Base-by-base conservation (phyloP, 2,329 filamentous ascomycete genomes). In the Sarocladium kiliense region DNA sequence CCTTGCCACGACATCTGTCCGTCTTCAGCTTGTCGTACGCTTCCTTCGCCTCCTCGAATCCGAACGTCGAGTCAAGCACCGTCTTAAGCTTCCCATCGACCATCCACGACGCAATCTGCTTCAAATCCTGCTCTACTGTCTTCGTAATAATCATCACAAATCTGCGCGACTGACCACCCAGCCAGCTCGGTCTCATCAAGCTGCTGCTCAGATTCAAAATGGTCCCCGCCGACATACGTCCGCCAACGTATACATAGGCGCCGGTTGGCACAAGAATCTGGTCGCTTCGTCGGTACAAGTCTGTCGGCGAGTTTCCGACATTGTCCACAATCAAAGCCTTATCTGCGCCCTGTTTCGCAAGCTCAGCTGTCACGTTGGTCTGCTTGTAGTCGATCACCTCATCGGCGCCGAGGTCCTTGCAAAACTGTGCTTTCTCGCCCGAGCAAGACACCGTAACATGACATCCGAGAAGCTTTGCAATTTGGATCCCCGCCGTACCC, bases 391-490 rank as follows among this genome's bases (percentile, higher is more conserved):
- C 82, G 53, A 87, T 74, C 37, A 86, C 77, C 53, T 84, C 79
- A 60, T 88, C 85, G 3, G 85, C 86, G 2, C 86, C 86, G 1
- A 88, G 64, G 4, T 71, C 69, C 57, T 75, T 75, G 64, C 81
- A 84, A 1, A 88, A 66, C 19, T 80, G 73, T 0, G 78, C 69
- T 62, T 88, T 89, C 2, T 66, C 65, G 0, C 76, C 77, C 16
- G 84, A 87, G 63, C 85, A 88, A 1, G 79, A 77, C 0, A 76
- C 75, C 0, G 80, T 83, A 16, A 88, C 85, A 55, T 79, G 73
- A 55, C 80, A 85, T 0, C 84, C 85, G 3, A 84, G 60, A 0
- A 73, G 69, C 62, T 88, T 88, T 7, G 82, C 85, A 23, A 88
- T 77, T 63, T 88, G 86, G 47, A 88, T 81, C 0, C 74, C 79